Percentiles rank a stretch among this genome's conserved stretches.
phyloP scores from a whole-genome alignment of 2,329 filamentous ascomycete species.

The Curvularia eragrostidis region DNA sequence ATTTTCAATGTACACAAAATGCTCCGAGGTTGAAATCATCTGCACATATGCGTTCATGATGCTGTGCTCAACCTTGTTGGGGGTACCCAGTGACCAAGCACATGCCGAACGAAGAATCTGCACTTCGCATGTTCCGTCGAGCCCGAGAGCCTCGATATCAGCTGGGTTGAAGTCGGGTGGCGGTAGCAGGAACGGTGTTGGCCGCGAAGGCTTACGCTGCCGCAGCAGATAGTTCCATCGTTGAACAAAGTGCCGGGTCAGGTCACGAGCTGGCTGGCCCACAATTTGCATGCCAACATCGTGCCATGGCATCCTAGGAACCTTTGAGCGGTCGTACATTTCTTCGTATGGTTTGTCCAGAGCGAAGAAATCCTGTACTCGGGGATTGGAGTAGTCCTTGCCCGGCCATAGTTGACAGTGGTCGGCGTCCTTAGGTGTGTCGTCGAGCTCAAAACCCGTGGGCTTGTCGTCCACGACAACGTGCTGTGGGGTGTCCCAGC shows the following conservation, averaged over 20 bases:
- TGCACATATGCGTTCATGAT: slow-evolving; percentile 96
- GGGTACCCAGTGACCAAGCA: slow-evolving; percentile 89
- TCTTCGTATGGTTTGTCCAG: slow-evolving; percentile 96
- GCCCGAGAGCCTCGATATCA: slow-evolving; percentile 84
- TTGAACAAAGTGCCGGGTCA: slow-evolving; percentile 96
- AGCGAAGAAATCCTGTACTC: slow-evolving; percentile 92
- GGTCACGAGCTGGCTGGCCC: slow-evolving; percentile 89
- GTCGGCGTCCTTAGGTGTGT: slow-evolving; percentile 80
- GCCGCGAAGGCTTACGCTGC: slow-evolving; percentile 89
- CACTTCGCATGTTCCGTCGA: slow-evolving; percentile 94
- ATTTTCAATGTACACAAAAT: slow-evolving; percentile 98
- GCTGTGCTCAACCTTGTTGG: slow-evolving; percentile 84
- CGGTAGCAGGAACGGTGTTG: slow-evolving; percentile 90
- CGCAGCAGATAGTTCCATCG: slow-evolving; percentile 97
- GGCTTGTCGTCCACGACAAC: slow-evolving; percentile 89
- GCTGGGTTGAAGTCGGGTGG: slow-evolving; percentile 88
- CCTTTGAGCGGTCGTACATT: slow-evolving; percentile 92
- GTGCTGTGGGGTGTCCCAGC: slow-evolving; percentile 97
- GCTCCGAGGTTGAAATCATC: slow-evolving; percentile 92
- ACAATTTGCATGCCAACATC: slow-evolving; percentile 98
- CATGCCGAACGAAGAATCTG: slow-evolving; percentile 92
- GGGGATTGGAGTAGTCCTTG: slow-evolving; percentile 97
- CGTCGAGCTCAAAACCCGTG: slow-evolving; percentile 84
- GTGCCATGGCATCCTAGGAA: slow-evolving; percentile 98
- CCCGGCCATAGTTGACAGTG: slow-evolving; percentile 96